A percentile compares a stretch with the other conserved stretches of the same genome.
Conservation (phyloP, 202 grass and related monocot species). For the Zizania palustris region DNA sequence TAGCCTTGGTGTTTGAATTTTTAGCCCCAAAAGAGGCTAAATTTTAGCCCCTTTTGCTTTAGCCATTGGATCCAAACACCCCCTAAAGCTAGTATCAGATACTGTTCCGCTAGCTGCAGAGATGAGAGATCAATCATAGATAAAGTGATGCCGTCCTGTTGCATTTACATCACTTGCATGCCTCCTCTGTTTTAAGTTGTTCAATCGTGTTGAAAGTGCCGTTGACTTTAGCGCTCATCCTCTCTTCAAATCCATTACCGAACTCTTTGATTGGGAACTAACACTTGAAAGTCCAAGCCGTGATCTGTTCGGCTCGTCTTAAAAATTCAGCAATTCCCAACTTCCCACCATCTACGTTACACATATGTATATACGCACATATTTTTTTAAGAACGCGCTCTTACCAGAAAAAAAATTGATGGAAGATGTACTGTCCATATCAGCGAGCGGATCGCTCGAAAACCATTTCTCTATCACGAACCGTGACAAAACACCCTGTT, state of each 20-base stretch:
- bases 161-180: too few relatives aligned
- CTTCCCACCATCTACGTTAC: background rate
- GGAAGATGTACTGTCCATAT: constrained; percentile 3
- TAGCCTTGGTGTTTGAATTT: too few relatives aligned
- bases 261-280: background rate
- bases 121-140: too few relatives aligned
- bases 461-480: background rate
- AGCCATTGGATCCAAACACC: too few relatives aligned
- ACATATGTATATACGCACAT: background rate
- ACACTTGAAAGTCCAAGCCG: background rate
- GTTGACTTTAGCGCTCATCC: constrained; percentile 14
- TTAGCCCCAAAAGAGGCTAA: too few relatives aligned
- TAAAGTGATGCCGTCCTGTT: background rate
- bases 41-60: too few relatives aligned
- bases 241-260: background rate
- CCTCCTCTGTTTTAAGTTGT: constrained; percentile 34
- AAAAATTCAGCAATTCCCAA: background rate
- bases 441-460: background rate
- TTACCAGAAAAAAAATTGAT: background rate
- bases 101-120: too few relatives aligned
- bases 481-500: background rate
- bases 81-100: too few relatives aligned
- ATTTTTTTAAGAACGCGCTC: too few relatives aligned
- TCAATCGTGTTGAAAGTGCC: background rate
- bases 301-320: background rate